These are phyloP conservation scores for Cylindrotheca fusiformis DNA, from an alignment of 108 stramenopile species.

Conservation along the genomic window DNA sequence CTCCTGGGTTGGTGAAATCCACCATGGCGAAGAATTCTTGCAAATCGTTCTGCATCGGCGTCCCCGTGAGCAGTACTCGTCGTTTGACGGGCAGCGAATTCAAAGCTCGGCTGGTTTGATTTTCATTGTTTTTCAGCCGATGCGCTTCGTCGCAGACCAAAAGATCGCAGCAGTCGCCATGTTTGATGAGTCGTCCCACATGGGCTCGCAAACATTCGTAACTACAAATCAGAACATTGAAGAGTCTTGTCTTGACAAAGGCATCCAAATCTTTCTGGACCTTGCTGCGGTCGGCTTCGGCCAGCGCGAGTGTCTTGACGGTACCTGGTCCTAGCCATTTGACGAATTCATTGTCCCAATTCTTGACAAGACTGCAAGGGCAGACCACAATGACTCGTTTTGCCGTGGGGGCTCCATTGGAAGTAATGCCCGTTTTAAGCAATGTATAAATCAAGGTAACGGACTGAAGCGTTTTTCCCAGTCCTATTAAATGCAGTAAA, in stretches of 20 bases:
- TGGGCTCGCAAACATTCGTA: slow-evolving; percentile 96
- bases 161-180: slow-evolving; percentile 86
- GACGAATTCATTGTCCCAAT: slow-evolving; percentile 98
- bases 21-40: slow-evolving; percentile 97
- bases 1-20: slow-evolving; percentile 92
- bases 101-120: slow-evolving; percentile 89
- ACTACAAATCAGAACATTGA: slow-evolving; percentile 85
- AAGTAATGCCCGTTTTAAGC: slow-evolving; percentile 88
- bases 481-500: slow-evolving; percentile 6
- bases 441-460: slow-evolving; percentile 93
- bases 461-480: slow-evolving; percentile 91
- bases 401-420: slow-evolving; percentile 78
- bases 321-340: slow-evolving; percentile 93
- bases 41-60: slow-evolving; percentile 94
- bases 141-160: slow-evolving; percentile 98
- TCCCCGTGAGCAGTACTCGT: slow-evolving; percentile 92
- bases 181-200: slow-evolving; percentile 70
- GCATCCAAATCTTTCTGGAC: slow-evolving; percentile 80
- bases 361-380: slow-evolving; percentile 96
- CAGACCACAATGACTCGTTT: slow-evolving; percentile 93
- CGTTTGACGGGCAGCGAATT: slow-evolving; percentile 80
- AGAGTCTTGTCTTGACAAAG: slow-evolving; percentile 79
- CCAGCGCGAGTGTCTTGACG: slow-evolving; percentile 78
- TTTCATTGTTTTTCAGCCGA: slow-evolving; percentile 97
- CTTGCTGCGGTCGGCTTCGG: slow-evolving; percentile 85